phyloP scores from a whole-genome alignment of 2,329 filamentous ascomycete species.

The Periconia macrospinosa region DNA sequence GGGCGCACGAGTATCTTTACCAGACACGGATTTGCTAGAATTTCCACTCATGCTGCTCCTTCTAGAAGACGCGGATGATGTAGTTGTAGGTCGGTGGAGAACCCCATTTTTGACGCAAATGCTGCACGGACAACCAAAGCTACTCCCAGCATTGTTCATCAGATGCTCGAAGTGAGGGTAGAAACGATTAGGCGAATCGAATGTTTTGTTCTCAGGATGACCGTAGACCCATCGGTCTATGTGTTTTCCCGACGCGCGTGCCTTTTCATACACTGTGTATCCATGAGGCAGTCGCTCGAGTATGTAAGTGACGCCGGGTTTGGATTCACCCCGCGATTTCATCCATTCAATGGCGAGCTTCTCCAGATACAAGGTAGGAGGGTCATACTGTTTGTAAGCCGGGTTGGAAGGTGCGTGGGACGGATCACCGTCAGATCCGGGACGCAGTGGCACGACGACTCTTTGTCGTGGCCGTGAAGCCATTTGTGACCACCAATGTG shows the following conservation, averaged over 20 bases:
- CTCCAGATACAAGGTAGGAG: constrained; percentile 49
- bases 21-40: not conserved
- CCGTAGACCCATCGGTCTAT: constrained; percentile 61
- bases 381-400: constrained; percentile 39
- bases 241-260: constrained; percentile 45
- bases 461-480: not conserved
- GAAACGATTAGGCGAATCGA: constrained; percentile 58
- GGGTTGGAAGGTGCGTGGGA: constrained; percentile 25
- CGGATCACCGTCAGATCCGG: constrained; percentile 40
- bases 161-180: constrained; percentile 61
- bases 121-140: constrained; percentile 53
- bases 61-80: constrained; percentile 4
- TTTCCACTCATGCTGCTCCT: not conserved
- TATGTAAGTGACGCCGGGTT: constrained; percentile 47
- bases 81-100: constrained; percentile 7
- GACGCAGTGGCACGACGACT: constrained; percentile 25
- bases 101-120: constrained; percentile 44
- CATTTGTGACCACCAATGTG: not conserved
- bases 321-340: constrained; percentile 42
- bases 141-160: constrained; percentile 51
- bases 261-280: constrained; percentile 56
- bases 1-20: not conserved
- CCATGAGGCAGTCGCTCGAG: constrained; percentile 58
- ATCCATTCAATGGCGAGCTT: constrained; percentile 54
- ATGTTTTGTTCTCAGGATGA: constrained; percentile 54